Conservation (phyloP, 1,139 yeast species). For the Hyphopichia burtonii region DNA sequence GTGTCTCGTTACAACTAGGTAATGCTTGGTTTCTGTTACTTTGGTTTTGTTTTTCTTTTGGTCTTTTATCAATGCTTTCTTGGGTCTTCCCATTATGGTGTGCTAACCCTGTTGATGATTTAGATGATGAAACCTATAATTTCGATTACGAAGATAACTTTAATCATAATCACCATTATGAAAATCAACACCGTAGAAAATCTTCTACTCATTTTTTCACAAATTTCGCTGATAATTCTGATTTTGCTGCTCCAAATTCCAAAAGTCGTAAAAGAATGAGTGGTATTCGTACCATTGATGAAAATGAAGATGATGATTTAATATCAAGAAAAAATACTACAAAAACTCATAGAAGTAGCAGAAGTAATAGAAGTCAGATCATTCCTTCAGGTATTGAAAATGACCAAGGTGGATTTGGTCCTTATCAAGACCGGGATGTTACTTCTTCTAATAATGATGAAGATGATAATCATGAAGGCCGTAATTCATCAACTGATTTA, state of each 20-base stretch:
- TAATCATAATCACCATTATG: slow-evolving; percentile 2
- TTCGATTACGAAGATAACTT: slow-evolving; percentile 4
- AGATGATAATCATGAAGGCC: not conserved
- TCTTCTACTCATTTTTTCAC: not conserved
- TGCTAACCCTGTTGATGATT: slow-evolving; percentile 34
- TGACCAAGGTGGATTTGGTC: not conserved
- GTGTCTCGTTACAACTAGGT: slow-evolving; percentile 44
- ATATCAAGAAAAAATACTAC: not conserved
- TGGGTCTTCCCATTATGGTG: slow-evolving; percentile 48
- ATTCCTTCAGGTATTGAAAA: not conserved
- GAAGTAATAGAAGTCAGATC: not conserved
- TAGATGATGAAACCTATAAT: slow-evolving; percentile 18
- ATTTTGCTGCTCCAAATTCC: not conserved
- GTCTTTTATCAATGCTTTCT: slow-evolving; percentile 25
- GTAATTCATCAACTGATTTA: not conserved
- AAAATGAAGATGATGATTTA: not conserved
- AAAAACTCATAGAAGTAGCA: not conserved
- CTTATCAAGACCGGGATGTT: slow-evolving; percentile 1
- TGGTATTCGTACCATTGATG: slow-evolving; percentile 1
- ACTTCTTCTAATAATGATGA: slow-evolving; percentile 1
- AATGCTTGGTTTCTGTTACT: slow-evolving; percentile 38
- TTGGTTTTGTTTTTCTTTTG: slow-evolving; percentile 31
- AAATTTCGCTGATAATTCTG: not conserved
- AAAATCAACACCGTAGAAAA: slow-evolving; percentile 1
- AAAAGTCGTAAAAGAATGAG: slow-evolving; percentile 2